A percentile compares a stretch with the other conserved stretches of the same genome.
phyloP scores from a whole-genome alignment of 768 basidiomycete species.

The Serendipita sp. region DNA sequence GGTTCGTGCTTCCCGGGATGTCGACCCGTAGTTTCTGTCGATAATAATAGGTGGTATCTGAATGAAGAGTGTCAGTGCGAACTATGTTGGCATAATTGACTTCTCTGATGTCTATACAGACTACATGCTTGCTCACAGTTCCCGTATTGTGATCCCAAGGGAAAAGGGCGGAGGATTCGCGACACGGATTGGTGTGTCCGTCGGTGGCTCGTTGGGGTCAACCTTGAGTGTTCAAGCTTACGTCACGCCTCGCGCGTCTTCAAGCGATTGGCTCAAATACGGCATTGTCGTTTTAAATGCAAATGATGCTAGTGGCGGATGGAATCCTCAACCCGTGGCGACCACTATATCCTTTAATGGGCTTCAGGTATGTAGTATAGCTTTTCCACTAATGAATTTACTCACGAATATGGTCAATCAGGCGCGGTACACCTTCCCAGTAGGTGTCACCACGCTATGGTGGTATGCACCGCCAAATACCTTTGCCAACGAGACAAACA shows the following conservation, averaged over 20 bases:
- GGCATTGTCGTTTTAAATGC: constrained; percentile 62
- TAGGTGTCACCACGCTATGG: constrained; percentile 47
- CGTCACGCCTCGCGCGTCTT: constrained; percentile 34
- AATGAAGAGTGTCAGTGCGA: constrained; percentile 53
- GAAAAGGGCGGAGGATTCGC: constrained; percentile 54
- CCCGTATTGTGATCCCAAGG: constrained; percentile 54
- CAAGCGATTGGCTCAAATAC: constrained; percentile 46
- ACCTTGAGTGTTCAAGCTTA: constrained; percentile 51
- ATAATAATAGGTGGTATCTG: constrained; percentile 44
- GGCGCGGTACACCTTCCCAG: constrained; percentile 64
- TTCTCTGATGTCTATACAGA: constrained; percentile 21
- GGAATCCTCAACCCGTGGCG: neutral
- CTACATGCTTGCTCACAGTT: constrained; percentile 59
- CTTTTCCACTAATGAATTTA: neutral
- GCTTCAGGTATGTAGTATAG: constrained; percentile 3
- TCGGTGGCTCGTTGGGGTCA: constrained; percentile 40
- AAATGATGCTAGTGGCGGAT: constrained; percentile 12
- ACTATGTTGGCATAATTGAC: neutral
- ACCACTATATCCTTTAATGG: neutral
- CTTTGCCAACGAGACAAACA: too few species aligned
- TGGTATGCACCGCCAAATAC: constrained; percentile 21
- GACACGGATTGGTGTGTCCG: constrained; percentile 46
- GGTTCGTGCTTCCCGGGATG: constrained; percentile 50
- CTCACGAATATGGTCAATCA: constrained; percentile 10
- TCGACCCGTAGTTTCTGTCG: constrained; percentile 49